Evolutionary conservation across 2,329 filamentous ascomycete species (phyloP).

Genomic region (Pseudogymnoascus sp.): DNA sequence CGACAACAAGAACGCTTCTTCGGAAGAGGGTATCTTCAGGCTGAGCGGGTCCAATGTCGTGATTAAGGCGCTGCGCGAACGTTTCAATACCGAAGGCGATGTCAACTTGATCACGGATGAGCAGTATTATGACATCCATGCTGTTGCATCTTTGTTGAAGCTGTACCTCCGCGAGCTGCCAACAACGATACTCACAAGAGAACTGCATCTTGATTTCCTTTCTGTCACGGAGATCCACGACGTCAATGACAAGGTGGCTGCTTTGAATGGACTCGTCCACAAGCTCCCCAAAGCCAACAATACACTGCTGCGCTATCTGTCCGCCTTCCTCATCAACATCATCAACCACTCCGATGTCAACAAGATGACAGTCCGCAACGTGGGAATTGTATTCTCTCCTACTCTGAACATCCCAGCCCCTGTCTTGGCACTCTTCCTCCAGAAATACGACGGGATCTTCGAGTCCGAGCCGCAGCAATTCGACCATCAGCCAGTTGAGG

Average conservation of each 20-base stretch:
- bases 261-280: slow-evolving; percentile 70
- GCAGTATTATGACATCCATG: slow-evolving; percentile 90
- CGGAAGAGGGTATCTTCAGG: slow-evolving; percentile 92
- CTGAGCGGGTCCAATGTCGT: slow-evolving; percentile 94
- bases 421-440: slow-evolving; percentile 87
- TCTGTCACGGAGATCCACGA: slow-evolving; percentile 72
- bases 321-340: slow-evolving; percentile 82
- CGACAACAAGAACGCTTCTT: slow-evolving; percentile 68
- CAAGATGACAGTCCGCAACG: slow-evolving; percentile 97
- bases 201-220: slow-evolving; percentile 83
- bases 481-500: slow-evolving; percentile 44
- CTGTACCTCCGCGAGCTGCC: slow-evolving; percentile 89
- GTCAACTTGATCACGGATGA: slow-evolving; percentile 76
- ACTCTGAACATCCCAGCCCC: slow-evolving; percentile 94
- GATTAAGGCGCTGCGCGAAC: slow-evolving; percentile 82
- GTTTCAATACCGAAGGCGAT: slow-evolving; percentile 90
- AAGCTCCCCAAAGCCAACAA: slow-evolving; percentile 73
- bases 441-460: slow-evolving; percentile 84
- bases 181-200: slow-evolving; percentile 80
- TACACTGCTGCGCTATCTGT: slow-evolving; percentile 73
- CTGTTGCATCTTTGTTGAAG: slow-evolving; percentile 88
- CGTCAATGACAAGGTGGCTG: slow-evolving; percentile 65
- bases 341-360: slow-evolving; percentile 85
- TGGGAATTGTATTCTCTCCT: slow-evolving; percentile 96
- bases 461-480: slow-evolving; percentile 60